Conservation (phyloP, 2,329 filamentous ascomycete species). For the Paraconiothyrium brasiliense region DNA sequence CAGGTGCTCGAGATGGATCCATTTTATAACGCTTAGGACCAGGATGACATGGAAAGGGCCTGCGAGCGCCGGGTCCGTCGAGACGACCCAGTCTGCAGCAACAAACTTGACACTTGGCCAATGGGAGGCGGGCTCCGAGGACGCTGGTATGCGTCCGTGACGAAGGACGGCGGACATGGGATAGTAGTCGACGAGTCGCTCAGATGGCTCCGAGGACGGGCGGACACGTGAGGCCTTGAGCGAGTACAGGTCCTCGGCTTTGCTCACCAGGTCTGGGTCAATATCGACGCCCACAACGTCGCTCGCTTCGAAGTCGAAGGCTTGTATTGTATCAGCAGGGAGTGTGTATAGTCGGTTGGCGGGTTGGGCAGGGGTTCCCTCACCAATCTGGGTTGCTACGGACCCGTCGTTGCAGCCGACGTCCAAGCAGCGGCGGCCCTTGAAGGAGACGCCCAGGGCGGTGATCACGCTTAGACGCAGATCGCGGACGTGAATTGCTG, state of each 20-base stretch:
- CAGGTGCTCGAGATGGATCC: constrained; percentile 50
- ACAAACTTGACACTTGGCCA: constrained; percentile 44
- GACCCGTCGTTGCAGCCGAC: constrained; percentile 53
- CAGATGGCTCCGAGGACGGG: constrained; percentile 29
- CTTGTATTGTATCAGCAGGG: constrained; percentile 46
- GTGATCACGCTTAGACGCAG: constrained; percentile 46
- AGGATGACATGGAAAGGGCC: constrained; percentile 49
- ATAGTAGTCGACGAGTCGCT: constrained; percentile 43
- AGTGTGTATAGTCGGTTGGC: constrained; percentile 42
- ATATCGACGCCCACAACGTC: constrained; percentile 53
- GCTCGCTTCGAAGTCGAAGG: constrained; percentile 48
- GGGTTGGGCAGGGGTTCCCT: constrained; percentile 35
- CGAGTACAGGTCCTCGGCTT: constrained; percentile 48
- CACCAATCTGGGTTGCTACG: constrained; percentile 51
- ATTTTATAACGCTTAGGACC: constrained; percentile 52
- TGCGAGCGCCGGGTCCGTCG: constrained; percentile 32
- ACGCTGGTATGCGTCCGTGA: constrained; percentile 35
- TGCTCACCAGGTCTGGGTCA: constrained; percentile 47
- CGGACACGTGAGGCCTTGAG: constrained; percentile 48
- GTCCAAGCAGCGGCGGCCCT: constrained; percentile 49
- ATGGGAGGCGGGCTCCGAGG: constrained; percentile 23
- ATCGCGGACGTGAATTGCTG: constrained; percentile 49
- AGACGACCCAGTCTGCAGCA: constrained; percentile 45
- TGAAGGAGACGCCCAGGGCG: constrained; percentile 43
- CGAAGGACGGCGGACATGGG: constrained; percentile 48